Conservation (phyloP, 2,329 filamentous ascomycete species). For the Fusarium fracticaudum region DNA sequence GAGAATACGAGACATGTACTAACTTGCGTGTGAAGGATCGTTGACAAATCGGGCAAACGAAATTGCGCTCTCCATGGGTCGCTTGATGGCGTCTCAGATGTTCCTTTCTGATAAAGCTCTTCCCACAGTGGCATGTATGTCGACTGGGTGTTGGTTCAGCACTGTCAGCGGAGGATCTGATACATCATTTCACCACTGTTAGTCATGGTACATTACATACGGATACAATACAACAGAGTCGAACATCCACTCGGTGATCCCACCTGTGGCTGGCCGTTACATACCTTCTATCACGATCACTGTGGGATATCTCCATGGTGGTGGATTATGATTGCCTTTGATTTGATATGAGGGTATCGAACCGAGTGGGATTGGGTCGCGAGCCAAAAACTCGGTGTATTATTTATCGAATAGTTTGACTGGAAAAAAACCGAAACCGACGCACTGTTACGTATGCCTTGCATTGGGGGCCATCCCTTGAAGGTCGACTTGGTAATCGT, state of each 20-base stretch:
- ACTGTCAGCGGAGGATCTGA: conserved; percentile 26
- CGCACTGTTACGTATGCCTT: conserved; percentile 8
- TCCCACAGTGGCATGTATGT: conserved; percentile 53
- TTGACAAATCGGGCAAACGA: conserved; percentile 50
- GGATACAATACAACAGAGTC: not conserved
- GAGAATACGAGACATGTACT: conserved; percentile 21
- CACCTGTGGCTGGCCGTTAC: not conserved
- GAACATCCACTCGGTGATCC: conserved; percentile 16
- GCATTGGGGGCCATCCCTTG: conserved; percentile 14
- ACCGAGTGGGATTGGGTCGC: conserved; percentile 36
- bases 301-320: conserved; percentile 38
- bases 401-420: conserved; percentile 1
- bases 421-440: not conserved
- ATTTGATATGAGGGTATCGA: not conserved
- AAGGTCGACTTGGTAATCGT: conserved; percentile 37
- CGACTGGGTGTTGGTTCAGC: conserved; percentile 27
- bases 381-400: not conserved
- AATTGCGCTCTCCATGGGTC: conserved; percentile 49
- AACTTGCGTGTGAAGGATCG: conserved; percentile 53
- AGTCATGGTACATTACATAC: not conserved
- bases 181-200: not conserved
- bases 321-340: conserved; percentile 19
- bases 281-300: conserved; percentile 16
- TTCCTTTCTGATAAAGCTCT: conserved; percentile 53
- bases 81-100: conserved; percentile 53